Evolutionary conservation across 805 yeast species (phyloP), one percentile per base, ranked within the genome.

Genomic region (Saturnispora mendoncae): DNA sequence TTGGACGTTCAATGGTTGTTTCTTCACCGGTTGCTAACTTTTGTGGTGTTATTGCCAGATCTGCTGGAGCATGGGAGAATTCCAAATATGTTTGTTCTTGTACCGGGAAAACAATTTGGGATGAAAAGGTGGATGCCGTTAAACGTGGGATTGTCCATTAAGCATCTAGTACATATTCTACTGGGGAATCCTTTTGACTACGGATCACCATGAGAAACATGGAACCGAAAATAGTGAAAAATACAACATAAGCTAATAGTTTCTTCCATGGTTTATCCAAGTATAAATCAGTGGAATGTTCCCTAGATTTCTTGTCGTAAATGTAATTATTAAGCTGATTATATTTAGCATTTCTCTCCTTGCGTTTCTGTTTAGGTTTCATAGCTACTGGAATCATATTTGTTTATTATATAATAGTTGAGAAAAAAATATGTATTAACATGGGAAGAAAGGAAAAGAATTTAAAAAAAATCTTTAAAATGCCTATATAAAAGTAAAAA

Each of bases 41-140:
- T 14, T 56, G 68, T 38, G 97, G 98, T 24, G 95, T 90, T 19
- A 76, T 92, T 56, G 97, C 97, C 1, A 73, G 97, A 54, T 82
- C 94, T 53, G 97, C 98, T 1, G 98, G 98, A 13, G 84, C 78
- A 20, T 92, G 97, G 97, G 95, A 90, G 57, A 92, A 92, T 62
- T 84, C 82, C 51, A 90, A 90, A 62, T 78, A 78, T 45, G 94
- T 90, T 2, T 90, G 98, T 62, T 80, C 90, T 26, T 92, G 97
- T 61, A 79, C 90, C 13, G 98, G 98, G 14, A 86, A 87, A 68
- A 84, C 95, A 0, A 76, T 90, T 20, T 90, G 98, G 97, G 87
- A 92, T 58, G 98, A 90, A 60, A 70, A 97, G 42, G 61, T 67
- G 38, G 95, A 86, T 54, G 94, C 94, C 1, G 58, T 76, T 26